Evolutionary conservation across 805 yeast species (phyloP).

Genomic region (Clavispora asparagi): DNA sequence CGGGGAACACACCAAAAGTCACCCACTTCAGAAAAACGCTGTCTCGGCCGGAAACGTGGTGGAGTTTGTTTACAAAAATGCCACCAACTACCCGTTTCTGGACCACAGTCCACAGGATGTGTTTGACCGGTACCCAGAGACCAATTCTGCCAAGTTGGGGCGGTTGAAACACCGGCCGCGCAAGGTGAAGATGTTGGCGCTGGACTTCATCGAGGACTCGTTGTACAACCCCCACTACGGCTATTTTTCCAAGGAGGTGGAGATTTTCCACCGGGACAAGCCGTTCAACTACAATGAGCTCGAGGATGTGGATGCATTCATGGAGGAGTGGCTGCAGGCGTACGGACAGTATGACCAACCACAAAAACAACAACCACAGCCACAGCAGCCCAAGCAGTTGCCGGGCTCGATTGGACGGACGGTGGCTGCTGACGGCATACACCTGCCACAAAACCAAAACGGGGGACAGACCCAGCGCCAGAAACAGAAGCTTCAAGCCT

Average conservation of each 20-base stretch:
- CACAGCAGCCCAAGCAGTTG: no score
- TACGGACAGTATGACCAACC: slow-evolving; percentile 47
- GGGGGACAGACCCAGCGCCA: no score
- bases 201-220: slow-evolving; percentile 82
- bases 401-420: no score
- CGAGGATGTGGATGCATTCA: slow-evolving; percentile 62
- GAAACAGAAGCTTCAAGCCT: not conserved
- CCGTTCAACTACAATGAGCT: slow-evolving; percentile 61
- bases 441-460: no score
- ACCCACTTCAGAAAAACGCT: slow-evolving; percentile 21
- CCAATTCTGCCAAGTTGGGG: slow-evolving; percentile 29
- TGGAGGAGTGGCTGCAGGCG: slow-evolving; percentile 61
- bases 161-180: slow-evolving; percentile 46
- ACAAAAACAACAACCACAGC: no score
- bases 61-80: slow-evolving; percentile 32
- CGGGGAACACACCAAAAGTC: slow-evolving; percentile 12
- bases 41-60: slow-evolving; percentile 21
- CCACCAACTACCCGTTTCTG: slow-evolving; percentile 39
- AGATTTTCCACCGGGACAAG: slow-evolving; percentile 61
- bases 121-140: slow-evolving; percentile 30
- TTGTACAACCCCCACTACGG: slow-evolving; percentile 80
- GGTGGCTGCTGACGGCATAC: no score
- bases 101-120: slow-evolving; percentile 35
- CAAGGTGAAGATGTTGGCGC: slow-evolving; percentile 61
- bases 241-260: slow-evolving; percentile 73